Percentiles rank a stretch among this genome's conserved stretches.
Evolutionary conservation across 2,329 filamentous ascomycete genomes (phyloP).

Genomic region (Microdochium nivale): DNA sequence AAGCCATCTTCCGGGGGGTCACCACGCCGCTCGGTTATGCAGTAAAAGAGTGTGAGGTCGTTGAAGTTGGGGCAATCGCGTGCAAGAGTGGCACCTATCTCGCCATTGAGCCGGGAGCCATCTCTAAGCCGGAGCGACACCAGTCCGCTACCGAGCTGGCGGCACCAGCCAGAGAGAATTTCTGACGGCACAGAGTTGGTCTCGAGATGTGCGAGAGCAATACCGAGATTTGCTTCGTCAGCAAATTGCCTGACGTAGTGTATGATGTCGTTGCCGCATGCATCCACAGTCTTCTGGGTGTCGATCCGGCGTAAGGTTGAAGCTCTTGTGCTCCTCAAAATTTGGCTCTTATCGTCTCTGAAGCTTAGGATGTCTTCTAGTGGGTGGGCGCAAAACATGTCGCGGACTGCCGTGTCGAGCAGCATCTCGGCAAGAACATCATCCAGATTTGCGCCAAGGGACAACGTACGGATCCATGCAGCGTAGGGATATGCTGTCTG

Average conservation of each 20-base stretch:
- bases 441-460: conserved; percentile 48
- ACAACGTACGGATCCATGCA: conserved; percentile 55
- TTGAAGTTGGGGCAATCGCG: conserved; percentile 52
- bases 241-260: conserved; percentile 34
- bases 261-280: conserved; percentile 49
- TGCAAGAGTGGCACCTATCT: conserved; percentile 44
- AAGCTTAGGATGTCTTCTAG: conserved; percentile 26
- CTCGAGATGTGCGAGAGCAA: conserved; percentile 49
- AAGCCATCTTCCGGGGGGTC: conserved; percentile 46
- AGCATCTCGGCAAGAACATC: conserved; percentile 47
- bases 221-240: conserved; percentile 30
- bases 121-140: conserved; percentile 52
- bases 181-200: conserved; percentile 39
- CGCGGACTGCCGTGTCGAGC: conserved; percentile 15
- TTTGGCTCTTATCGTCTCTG: conserved; percentile 8
- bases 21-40: conserved; percentile 17
- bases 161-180: conserved; percentile 49
- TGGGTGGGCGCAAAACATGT: conserved; percentile 29
- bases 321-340: conserved; percentile 9
- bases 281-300: conserved; percentile 25
- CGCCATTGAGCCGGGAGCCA: conserved; percentile 47
- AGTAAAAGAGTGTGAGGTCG: conserved; percentile 47
- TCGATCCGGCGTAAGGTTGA: conserved; percentile 18
- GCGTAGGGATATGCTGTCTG: conserved; percentile 61
- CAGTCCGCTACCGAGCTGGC: conserved; percentile 44